Conservation (phyloP, 805 yeast genomes). For the Ogataea dorogensis region DNA sequence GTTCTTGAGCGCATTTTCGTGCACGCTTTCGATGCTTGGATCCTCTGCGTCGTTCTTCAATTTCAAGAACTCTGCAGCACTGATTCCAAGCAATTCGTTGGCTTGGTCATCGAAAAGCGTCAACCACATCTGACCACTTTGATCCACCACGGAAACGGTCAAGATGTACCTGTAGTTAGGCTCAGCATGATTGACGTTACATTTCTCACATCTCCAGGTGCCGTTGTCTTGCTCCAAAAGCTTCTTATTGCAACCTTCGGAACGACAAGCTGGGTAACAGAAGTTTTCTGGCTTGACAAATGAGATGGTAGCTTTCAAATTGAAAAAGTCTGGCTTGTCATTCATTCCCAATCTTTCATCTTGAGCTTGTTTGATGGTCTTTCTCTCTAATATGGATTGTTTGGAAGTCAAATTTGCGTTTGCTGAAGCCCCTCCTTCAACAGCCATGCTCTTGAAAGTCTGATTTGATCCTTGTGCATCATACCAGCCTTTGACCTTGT, state of each 20-base stretch:
- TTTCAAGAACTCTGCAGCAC: conserved; percentile 59
- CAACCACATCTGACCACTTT: conserved; percentile 81
- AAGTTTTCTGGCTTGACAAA: conserved; percentile 72
- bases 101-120: conserved; percentile 89
- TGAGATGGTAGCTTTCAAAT: conserved; percentile 69
- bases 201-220: conserved; percentile 91
- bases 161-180: conserved; percentile 82
- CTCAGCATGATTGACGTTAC: conserved; percentile 63
- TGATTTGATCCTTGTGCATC: conserved; percentile 71
- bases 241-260: conserved; percentile 78
- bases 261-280: conserved; percentile 86
- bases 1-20: conserved; percentile 35
- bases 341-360: conserved; percentile 66
- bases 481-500: conserved; percentile 90
- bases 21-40: conserved; percentile 42
- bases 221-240: conserved; percentile 71
- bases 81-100: conserved; percentile 54
- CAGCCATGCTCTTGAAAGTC: conserved; percentile 58
- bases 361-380: conserved; percentile 63
- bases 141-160: conserved; percentile 74
- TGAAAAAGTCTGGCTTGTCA: conserved; percentile 79
- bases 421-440: conserved; percentile 44
- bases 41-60: conserved; percentile 42
- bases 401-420: conserved; percentile 34
- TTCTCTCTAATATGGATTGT: conserved; percentile 53